Conservation (phyloP, 441 rosid species). For the Rhodomyrtus psidioides region DNA sequence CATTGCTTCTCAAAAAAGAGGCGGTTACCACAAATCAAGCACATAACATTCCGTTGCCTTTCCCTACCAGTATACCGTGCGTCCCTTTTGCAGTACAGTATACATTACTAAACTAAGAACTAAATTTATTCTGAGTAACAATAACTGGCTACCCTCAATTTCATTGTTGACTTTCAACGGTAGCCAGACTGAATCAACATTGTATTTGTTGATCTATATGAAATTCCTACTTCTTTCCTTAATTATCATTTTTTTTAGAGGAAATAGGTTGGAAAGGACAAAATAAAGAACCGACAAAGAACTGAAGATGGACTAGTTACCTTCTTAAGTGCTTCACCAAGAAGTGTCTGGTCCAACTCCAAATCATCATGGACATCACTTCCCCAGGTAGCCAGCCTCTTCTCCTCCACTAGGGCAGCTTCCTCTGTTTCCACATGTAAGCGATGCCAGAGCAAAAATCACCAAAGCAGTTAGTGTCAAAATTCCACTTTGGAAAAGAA, state of each 20-base stretch:
- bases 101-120: background rate
- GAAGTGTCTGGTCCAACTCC: constrained; percentile 59
- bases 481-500: background rate
- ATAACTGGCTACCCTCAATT: background rate
- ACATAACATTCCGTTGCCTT: background rate
- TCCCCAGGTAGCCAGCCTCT: constrained; percentile 73
- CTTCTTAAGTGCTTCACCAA: constrained; percentile 73
- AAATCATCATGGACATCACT: constrained; percentile 62
- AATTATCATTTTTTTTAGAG: background rate
- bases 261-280: background rate
- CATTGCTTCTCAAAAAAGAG: background rate
- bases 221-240: background rate
- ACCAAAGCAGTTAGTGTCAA: background rate
- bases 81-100: background rate
- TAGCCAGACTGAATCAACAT: background rate
- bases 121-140: background rate
- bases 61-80: background rate
- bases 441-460: background rate
- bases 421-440: constrained; percentile 21
- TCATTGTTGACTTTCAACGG: background rate
- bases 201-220: background rate
- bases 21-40: background rate
- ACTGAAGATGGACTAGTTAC: constrained; percentile 14
- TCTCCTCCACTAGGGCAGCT: constrained; percentile 42
- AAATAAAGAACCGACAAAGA: background rate